Conservation (phyloP, 139 green algal genomes). For the Picochlorum sp. region DNA sequence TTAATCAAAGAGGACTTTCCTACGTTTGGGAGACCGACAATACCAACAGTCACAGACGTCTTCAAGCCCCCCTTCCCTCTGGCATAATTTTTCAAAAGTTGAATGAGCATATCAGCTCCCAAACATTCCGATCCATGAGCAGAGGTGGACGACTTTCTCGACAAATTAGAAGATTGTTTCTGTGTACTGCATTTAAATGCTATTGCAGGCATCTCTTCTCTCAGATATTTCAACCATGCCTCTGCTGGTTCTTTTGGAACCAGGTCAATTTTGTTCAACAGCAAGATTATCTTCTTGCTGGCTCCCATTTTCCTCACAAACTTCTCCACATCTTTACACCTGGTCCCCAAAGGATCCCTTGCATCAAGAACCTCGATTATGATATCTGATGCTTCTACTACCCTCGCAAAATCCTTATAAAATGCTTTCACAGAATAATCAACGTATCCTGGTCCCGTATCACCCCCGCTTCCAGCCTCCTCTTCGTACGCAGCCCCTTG, state of each 20-base stretch:
- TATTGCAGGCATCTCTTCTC: slow-evolving; percentile 85
- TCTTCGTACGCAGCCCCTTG: slow-evolving; percentile 4
- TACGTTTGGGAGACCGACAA: slow-evolving; percentile 97
- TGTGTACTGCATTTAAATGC: slow-evolving; percentile 96
- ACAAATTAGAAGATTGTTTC: slow-evolving; percentile 36
- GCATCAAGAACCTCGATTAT: slow-evolving; percentile 92
- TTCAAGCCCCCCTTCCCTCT: slow-evolving; percentile 66
- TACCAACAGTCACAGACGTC: slow-evolving; percentile 88
- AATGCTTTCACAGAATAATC: slow-evolving; percentile 75
- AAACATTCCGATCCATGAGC: slow-evolving; percentile 25
- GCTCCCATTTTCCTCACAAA: slow-evolving; percentile 64
- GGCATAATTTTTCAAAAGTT: slow-evolving; percentile 98
- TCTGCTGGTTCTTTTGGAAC: slow-evolving; percentile 79
- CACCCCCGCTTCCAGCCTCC: background rate
- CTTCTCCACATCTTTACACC: slow-evolving; percentile 86
- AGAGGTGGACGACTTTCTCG: slow-evolving; percentile 3
- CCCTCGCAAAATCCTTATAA: slow-evolving; percentile 90
- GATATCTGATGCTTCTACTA: slow-evolving; percentile 87
- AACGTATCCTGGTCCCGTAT: background rate
- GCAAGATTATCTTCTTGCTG: slow-evolving; percentile 86
- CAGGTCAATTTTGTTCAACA: slow-evolving; percentile 98
- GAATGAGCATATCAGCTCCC: slow-evolving; percentile 82
- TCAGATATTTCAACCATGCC: slow-evolving; percentile 87
- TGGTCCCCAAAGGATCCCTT: slow-evolving; percentile 79
- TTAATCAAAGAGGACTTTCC: slow-evolving; percentile 97